Evolutionary conservation across 202 grass and related monocot genomes (phyloP), one percentile per base, ranked within the genome.

Genomic region (Carex arenaria): DNA sequence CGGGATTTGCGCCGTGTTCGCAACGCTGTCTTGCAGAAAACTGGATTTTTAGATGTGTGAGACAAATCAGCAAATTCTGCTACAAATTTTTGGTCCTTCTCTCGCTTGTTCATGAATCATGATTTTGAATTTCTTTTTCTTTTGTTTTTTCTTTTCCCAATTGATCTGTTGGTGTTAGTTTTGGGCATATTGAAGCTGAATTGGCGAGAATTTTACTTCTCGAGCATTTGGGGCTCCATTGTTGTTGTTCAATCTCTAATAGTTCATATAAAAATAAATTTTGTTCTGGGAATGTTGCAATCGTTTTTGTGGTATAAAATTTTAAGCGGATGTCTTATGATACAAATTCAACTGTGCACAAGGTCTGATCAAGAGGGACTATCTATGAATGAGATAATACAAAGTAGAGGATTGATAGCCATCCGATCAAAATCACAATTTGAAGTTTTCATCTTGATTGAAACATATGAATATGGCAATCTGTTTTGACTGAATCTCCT

Each of bases 1-100:
- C 89, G 92, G 74, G 92, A 97, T 68, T 91, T 97, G 85, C 54
- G 90, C 62, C 87, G 89, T 34, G 90, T 97, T 72, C 92, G 92
- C 81, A 93, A 94, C 82, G 90, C 92, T 65, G 90, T 94, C 7
- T 83, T 97, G 79, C 82, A 82, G 3, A 91, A 91, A 81, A 97
- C 95, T 6, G 95, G 95, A 0, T 93, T 94, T 84, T 89, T 94
- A 47, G 88, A 94, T 90, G 78, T 94, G 76, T 91, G 92, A 90
- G 56, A 57, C 72, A 57, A 57, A 47, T 47, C 60, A 51, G 20
- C 14, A 34, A 17, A 49, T 40, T 64, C 52, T 10, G 17, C 52
- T 26, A 36, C 1, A 52, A 17, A 38, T 38, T 79, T 36, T 57
- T 62, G 23, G 15, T 56, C 63, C 45, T 82, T 66, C 22, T 57